Evolutionary conservation across 495 filamentous ascomycete genomes (phyloP).

Genomic region (Daldinia bambusicola): DNA sequence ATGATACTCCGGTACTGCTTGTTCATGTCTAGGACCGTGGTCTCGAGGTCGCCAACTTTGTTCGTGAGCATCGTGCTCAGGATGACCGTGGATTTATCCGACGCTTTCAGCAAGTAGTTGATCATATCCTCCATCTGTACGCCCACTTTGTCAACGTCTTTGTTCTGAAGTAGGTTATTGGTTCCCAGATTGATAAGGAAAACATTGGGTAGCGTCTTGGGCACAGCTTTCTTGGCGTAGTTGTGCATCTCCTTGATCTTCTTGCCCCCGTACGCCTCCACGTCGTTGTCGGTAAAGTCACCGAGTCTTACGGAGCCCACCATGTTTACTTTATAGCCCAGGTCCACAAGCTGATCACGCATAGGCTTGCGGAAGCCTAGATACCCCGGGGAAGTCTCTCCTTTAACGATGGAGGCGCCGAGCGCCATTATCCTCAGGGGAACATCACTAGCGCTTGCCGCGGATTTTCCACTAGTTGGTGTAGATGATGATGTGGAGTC

Average conservation of each 20-base stretch:
- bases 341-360: conserved; percentile 45
- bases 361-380: conserved; percentile 64
- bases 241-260: conserved; percentile 47
- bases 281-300: conserved; percentile 48
- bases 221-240: conserved; percentile 37
- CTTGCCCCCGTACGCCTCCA: conserved; percentile 50
- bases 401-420: conserved; percentile 67
- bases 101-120: conserved; percentile 31
- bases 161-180: conserved; percentile 47
- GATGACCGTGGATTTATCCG: conserved; percentile 38
- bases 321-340: conserved; percentile 45
- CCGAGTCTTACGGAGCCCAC: conserved; percentile 49
- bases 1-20: conserved; percentile 43
- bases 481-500: neutral
- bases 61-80: conserved; percentile 40
- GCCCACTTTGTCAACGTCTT: conserved; percentile 37
- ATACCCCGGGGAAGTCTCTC: conserved; percentile 58
- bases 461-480: conserved; percentile 16
- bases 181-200: conserved; percentile 52
- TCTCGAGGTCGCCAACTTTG: conserved; percentile 44
- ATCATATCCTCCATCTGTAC: conserved; percentile 37
- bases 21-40: conserved; percentile 46
- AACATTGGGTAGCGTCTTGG: conserved; percentile 48
- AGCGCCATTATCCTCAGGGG: conserved; percentile 63
- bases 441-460: conserved; percentile 5